A percentile compares a stretch with the other conserved stretches of the same genome.
Conservation (phyloP, 129 eudicot genomes). For the Oenanthe sinensis region DNA sequence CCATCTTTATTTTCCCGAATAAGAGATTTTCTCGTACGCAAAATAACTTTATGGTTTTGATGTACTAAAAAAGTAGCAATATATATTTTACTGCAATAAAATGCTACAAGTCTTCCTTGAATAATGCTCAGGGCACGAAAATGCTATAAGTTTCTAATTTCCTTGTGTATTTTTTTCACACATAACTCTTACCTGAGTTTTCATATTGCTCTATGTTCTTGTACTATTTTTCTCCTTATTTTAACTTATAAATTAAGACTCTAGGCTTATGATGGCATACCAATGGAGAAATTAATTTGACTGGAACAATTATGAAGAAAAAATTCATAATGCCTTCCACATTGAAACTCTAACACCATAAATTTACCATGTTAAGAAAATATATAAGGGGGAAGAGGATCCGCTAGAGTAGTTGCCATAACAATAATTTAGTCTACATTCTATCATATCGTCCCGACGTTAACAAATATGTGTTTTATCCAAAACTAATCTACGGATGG, state of each 20-base stretch:
- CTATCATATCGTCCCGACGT: no score
- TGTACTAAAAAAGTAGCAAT: slow-evolving; percentile 4
- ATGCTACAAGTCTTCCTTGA: background rate
- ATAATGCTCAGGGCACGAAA: background rate
- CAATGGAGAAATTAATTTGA: no score
- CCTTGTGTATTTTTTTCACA: background rate
- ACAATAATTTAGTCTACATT: no score
- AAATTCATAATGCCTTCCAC: no score
- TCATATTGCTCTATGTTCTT: background rate
- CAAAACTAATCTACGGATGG: no score
- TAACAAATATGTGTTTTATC: no score
- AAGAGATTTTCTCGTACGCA: slow-evolving; percentile 29
- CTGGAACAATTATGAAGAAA: background rate
- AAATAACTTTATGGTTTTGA: slow-evolving; percentile 21
- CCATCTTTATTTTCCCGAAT: slow-evolving; percentile 30
- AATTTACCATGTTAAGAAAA: background rate
- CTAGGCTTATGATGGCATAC: no score
- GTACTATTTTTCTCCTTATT: no score
- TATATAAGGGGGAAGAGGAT: no score
- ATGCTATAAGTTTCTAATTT: background rate
- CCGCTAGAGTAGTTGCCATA: no score
- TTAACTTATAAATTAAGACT: no score
- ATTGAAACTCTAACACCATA: background rate
- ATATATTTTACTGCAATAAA: background rate
- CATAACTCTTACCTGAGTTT: background rate